Evolutionary conservation across 2,329 filamentous ascomycete genomes (phyloP), one percentile per base, ranked within the genome.

Genomic region (Moelleriella libera): DNA sequence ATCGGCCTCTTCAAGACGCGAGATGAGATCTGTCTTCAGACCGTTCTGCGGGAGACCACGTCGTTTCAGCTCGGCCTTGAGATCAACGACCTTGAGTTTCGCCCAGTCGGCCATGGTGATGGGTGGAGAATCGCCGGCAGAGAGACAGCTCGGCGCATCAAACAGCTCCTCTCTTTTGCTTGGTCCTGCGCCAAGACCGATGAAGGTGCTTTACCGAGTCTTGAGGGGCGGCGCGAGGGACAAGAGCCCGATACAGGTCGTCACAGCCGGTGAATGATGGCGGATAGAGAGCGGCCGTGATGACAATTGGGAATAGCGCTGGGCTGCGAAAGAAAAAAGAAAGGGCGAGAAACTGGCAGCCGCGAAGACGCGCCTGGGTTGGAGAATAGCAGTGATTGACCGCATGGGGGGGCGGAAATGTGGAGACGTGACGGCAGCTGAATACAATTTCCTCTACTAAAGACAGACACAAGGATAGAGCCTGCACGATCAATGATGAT

Each of bases 51-150:
- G 68, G 40, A 89, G 74, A n/a, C 80, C 80, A 52, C 84, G 77
- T 49, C 70, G 72, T 65, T 85, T 88, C 41, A 89, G 72, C 68
- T 88, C 83, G 28, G 78, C 77, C 63, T 82, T 84, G 49, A 90
- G 74, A 57, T 88, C 83, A 34, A 80, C 71, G 52, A 90, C 85
- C 66, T 85, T 89, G 58, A 82, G 73, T 63, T 68, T 74, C 51
- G 63, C 65, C 68, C 72, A 78, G 55, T 76, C 73, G 46, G 66
- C 64, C 70, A 73, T 75, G 52, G 50, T 65, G 48, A 14, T 12
- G 11, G 43, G 12, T 39, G 40, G 30, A 12, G 6, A 8, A 28
- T n/a, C 7, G 11, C 39, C 11, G 28, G 12, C 39, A 30, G 41
- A 11, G 28, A 28, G 41, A 10, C 37, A 43, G 45, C n/a, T 43